A percentile compares a stretch with the other conserved stretches of the same genome.
phyloP scores from a whole-genome alignment of 2,329 filamentous ascomycete genomes.

The Aspergillus persii region DNA sequence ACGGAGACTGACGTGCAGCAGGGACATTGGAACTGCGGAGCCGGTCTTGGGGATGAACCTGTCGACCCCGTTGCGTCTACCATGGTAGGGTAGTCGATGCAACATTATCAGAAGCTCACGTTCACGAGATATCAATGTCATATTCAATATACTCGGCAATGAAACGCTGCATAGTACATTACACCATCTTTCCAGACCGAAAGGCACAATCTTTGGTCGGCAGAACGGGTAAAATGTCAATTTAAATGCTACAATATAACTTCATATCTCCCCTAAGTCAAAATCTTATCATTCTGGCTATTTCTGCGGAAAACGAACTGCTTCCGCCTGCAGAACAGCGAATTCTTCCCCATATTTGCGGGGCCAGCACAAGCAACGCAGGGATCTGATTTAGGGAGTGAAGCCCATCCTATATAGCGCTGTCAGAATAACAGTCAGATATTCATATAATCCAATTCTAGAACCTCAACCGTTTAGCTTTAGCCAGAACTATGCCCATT shows the following conservation, averaged over 20 bases:
- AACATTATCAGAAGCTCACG: no score
- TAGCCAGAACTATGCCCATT: neutral
- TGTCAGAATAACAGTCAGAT: neutral
- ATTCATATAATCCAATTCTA: neutral
- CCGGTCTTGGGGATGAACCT: conserved; percentile 60
- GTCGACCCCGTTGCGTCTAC: conserved; percentile 63
- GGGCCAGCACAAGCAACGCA: neutral
- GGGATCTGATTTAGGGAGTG: neutral
- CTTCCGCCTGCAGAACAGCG: neutral
- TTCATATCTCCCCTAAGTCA: neutral
- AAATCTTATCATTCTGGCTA: neutral
- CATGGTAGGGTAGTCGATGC: conserved; percentile 51
- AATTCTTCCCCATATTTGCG: neutral
- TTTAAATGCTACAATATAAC: no score
- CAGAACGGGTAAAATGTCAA: no score
- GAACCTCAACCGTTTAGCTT: neutral
- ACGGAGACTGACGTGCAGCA: conserved; percentile 27
- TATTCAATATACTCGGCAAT: neutral
- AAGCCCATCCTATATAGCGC: neutral
- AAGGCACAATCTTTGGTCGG: neutral
- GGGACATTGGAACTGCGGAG: conserved; percentile 69
- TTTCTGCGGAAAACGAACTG: neutral
- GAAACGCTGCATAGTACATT: neutral
- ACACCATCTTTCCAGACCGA: no score
- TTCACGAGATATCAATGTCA: neutral